These are phyloP conservation scores for Babesia microti DNA, from an alignment of 169 alveolate species.

Conservation along the genomic window DNA sequence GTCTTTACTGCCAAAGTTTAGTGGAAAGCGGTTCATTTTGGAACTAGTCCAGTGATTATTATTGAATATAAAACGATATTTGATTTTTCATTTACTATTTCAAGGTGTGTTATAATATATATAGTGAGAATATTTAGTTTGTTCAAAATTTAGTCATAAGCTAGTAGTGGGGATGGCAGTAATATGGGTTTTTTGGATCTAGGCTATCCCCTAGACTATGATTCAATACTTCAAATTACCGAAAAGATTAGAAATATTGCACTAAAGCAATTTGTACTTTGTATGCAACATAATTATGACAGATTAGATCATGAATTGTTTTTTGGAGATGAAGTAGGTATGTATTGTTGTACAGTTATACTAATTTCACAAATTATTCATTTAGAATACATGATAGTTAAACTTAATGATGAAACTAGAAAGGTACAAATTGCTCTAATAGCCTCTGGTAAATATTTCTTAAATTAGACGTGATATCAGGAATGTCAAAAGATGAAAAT, in stretches of 20 bases:
- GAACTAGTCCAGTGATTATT: too few relatives aligned
- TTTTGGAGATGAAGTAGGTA: conserved; percentile 57
- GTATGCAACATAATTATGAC: conserved; percentile 30
- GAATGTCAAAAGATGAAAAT: too few relatives aligned
- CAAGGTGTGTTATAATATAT: too few relatives aligned
- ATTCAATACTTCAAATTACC: conserved; percentile 2
- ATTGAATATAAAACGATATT: too few relatives aligned
- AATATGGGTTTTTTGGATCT: conserved; percentile 27
- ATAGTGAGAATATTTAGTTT: too few relatives aligned
- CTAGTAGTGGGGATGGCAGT: not conserved
- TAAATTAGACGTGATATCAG: too few relatives aligned
- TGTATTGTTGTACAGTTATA: conserved; percentile 31
- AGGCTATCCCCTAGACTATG: conserved; percentile 16
- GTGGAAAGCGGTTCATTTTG: too few relatives aligned
- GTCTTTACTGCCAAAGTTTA: too few relatives aligned
- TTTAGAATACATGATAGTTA: conserved; percentile 43
- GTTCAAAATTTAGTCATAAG: too few relatives aligned
- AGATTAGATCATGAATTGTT: conserved; percentile 34
- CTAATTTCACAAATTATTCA: conserved; percentile 16
- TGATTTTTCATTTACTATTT: too few relatives aligned
- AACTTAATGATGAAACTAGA: conserved; percentile 34
- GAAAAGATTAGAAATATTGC: conserved; percentile 32
- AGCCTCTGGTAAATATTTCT: too few relatives aligned
- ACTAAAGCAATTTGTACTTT: conserved; percentile 38
- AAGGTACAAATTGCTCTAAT: conserved; percentile 28